These are phyloP conservation scores for Coprinopsis sp. DNA, from an alignment of 768 basidiomycete species.

Conservation along the genomic window DNA sequence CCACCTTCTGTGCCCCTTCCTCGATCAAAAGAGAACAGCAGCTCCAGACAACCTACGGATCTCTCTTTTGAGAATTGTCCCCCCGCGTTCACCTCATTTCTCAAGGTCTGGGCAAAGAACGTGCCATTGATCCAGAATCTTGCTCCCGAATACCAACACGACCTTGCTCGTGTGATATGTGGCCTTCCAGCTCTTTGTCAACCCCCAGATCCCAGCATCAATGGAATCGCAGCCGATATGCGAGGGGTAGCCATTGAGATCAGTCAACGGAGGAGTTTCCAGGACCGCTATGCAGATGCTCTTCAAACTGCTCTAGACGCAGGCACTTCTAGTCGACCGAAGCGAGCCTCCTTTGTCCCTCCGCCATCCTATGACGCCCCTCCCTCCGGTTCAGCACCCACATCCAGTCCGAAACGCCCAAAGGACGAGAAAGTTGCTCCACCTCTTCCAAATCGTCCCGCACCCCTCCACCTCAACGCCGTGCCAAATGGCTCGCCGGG, in stretches of 20 bases:
- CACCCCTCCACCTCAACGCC: constrained; percentile 12
- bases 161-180: constrained; percentile 79
- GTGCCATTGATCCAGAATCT: constrained; percentile 65
- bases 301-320: constrained; percentile 78
- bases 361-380: constrained; percentile 59
- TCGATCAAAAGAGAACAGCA: constrained; percentile 36
- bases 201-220: constrained; percentile 38
- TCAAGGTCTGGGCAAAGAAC: constrained; percentile 64
- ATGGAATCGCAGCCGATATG: constrained; percentile 73
- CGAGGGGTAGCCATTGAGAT: constrained; percentile 85
- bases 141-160: constrained; percentile 63
- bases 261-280: constrained; percentile 77
- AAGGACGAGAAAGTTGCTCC: constrained; percentile 10
- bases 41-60: constrained; percentile 38
- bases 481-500: neutral
- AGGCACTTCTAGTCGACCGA: constrained; percentile 19
- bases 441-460: constrained; percentile 16
- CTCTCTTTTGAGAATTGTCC: constrained; percentile 71
- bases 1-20: constrained; percentile 84
- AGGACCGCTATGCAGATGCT: constrained; percentile 70
- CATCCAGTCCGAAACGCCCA: constrained; percentile 11
- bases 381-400: constrained; percentile 20
- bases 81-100: constrained; percentile 58
- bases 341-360: constrained; percentile 61
- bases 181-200: constrained; percentile 45